phyloP scores from a whole-genome alignment of 441 rosid species.

The Croton laevigatus region DNA sequence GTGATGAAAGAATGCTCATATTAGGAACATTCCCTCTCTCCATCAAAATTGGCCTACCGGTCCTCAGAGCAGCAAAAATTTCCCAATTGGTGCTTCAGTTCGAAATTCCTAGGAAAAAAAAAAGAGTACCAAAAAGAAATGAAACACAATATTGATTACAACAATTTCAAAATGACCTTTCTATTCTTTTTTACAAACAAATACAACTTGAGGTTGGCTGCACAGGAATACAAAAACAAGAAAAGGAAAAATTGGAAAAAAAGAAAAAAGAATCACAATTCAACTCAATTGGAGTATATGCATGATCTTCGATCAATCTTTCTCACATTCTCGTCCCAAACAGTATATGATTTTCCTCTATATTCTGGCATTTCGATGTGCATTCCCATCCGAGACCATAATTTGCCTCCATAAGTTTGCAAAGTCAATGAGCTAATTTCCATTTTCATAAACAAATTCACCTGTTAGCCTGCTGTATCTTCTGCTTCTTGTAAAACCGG shows the following conservation, averaged over 20 bases:
- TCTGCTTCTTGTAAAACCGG: constrained; percentile 27
- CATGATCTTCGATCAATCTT: constrained; percentile 27
- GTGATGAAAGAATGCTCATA: neutral
- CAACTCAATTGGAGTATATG: constrained; percentile 24
- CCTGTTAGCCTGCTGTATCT: constrained; percentile 20
- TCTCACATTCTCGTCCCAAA: constrained; percentile 16
- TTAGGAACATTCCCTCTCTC: neutral
- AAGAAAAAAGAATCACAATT: constrained; percentile 46
- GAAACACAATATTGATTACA: constrained; percentile 33
- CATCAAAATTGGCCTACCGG: neutral
- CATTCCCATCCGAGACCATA: constrained; percentile 10
- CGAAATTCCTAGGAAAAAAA: neutral
- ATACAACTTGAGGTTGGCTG: constrained; percentile 33
- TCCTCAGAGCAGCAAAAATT: neutral
- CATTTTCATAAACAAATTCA: neutral
- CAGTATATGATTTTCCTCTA: constrained; percentile 18
- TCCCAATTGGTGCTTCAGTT: neutral
- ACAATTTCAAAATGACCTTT: constrained; percentile 22
- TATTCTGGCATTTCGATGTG: constrained; percentile 12
- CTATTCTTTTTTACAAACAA: constrained; percentile 32
- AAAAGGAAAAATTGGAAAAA: constrained; percentile 15
- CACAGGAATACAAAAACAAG: constrained; percentile 24
- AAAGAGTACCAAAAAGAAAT: neutral
- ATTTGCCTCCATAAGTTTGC: constrained; percentile 18
- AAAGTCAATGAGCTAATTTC: constrained; percentile 12